Evolutionary conservation across 2,329 filamentous ascomycete species (phyloP), one percentile per base, ranked within the genome.

Genomic region (Parafenestella ontariensis): DNA sequence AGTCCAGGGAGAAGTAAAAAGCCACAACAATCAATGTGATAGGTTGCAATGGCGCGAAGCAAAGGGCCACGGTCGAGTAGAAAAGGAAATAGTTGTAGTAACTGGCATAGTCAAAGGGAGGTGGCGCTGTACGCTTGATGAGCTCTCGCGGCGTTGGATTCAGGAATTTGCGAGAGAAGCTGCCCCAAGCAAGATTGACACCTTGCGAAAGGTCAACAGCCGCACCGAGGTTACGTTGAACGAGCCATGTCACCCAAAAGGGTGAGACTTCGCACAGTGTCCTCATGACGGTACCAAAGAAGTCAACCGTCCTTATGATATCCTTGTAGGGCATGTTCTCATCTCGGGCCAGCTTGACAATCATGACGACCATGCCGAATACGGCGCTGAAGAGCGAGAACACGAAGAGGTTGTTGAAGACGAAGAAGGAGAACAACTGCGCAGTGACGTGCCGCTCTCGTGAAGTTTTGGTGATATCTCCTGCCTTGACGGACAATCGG

Each of bases 71-170:
- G 0, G 94, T 97, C 21, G 90, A 83, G 78, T 98, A 99, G 78
- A 91, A 99, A 26, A 98, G 82, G 76, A 97, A 97, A 75, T 96
- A 98, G 76, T 97, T 98, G 83, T 97, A 99, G 78, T 98, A 98
- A 65, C 87, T 92, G 54, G 95, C 92, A 70, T 97, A 98, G 65
- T 98, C 93, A 73, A 99, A 97, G 0, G 91, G 82, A 2, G 91
- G 93, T 1, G 95, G 95, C 3, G 95, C 95, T 0, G 93, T 96
- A 70, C 95, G 85, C 74, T 96, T 91, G 64, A 98, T 98, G 64
- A 95, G 81, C 74, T 96, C 89, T 64, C 95, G 85, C 5, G 95
- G 95, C 2, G 95, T 98, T 3, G 94, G 94, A 57, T 87, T 89
- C 23, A 91, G 85, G 68, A 97, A 95, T 50, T 89, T 94, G 71